A percentile compares a stretch with the other conserved stretches of the same genome.
Evolutionary conservation across 2,329 filamentous ascomycete genomes (phyloP).

Genomic region (Blastomyces emzantsi): DNA sequence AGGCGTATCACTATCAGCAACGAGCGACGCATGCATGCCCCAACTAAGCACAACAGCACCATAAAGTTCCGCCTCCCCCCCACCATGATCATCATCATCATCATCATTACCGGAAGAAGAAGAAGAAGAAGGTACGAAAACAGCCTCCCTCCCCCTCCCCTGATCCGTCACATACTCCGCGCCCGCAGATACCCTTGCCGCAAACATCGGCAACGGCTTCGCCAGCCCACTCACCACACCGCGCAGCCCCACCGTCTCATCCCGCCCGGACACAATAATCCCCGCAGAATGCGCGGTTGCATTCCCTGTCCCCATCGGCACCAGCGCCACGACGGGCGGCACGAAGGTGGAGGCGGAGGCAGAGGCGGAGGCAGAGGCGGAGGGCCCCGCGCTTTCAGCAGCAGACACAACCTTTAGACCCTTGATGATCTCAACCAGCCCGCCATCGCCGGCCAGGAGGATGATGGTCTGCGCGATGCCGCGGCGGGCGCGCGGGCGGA

Average conservation of each 20-base stretch:
- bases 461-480: conserved; percentile 54
- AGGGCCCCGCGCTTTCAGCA: conserved; percentile 5
- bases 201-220: conserved; percentile 53
- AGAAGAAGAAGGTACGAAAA: conserved; percentile 12
- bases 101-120: conserved; percentile 14
- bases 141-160: conserved; percentile 33
- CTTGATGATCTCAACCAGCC: conserved; percentile 74
- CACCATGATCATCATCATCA: conserved; percentile 8
- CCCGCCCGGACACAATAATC: conserved; percentile 22
- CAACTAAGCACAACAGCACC: conserved; percentile 84
- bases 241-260: conserved; percentile 39
- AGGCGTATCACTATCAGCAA: conserved; percentile 81
- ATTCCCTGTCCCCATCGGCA: conserved; percentile 46
- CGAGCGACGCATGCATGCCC: conserved; percentile 79
- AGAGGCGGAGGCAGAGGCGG: too few relatives aligned
- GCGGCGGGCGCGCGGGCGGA: conserved; percentile 43
- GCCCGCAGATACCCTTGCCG: conserved; percentile 52
- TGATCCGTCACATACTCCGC: conserved; percentile 40
- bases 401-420: conserved; percentile 37
- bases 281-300: conserved; percentile 36
- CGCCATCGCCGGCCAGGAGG: conserved; percentile 80
- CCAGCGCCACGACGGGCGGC: conserved; percentile 49
- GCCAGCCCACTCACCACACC: conserved; percentile 52
- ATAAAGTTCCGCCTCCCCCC: conserved; percentile 37
- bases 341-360: conserved; percentile 17